Conservation (phyloP, 768 basidiomycete species). For the Podaxis mareebaensis region DNA sequence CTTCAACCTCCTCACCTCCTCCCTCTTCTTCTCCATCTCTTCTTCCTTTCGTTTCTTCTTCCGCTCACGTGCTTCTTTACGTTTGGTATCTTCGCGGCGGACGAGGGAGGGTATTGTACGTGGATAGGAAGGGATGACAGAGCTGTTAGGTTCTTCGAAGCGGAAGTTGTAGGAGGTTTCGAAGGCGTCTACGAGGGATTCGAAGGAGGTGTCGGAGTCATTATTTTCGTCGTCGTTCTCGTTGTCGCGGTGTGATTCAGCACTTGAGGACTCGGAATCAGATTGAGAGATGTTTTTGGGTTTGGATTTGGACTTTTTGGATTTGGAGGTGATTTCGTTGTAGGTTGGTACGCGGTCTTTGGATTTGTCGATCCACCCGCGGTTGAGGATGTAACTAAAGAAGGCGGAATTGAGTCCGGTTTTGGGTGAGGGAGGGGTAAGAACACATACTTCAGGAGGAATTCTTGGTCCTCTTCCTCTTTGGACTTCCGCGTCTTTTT, state of each 20-base stretch:
- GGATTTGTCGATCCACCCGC: constrained; percentile 93
- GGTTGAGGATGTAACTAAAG: constrained; percentile 89
- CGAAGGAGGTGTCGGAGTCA: constrained; percentile 60
- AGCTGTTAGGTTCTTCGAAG: constrained; percentile 90
- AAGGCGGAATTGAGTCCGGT: constrained; percentile 3
- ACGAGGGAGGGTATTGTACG: constrained; percentile 66
- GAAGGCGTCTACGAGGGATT: constrained; percentile 88
- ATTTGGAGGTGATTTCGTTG: constrained; percentile 55
- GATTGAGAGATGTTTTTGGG: constrained; percentile 20
- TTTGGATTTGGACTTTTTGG: constrained; percentile 31
- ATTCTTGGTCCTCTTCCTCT: constrained; percentile 78
- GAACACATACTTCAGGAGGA: constrained; percentile 78
- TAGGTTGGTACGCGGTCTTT: constrained; percentile 81
- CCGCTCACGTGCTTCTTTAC: constrained; percentile 85
- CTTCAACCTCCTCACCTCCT: constrained; percentile 81
- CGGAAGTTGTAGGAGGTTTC: constrained; percentile 98
- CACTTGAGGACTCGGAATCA: constrained; percentile 19
- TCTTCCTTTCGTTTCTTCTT: constrained; percentile 79
- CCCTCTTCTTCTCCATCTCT: constrained; percentile 68
- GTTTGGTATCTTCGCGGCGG: constrained; percentile 71
- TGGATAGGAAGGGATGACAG: constrained; percentile 58
- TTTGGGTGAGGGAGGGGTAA: background rate
- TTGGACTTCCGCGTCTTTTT: constrained; percentile 37
- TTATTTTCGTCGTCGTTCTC: constrained; percentile 44
- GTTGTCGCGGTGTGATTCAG: background rate